A percentile compares a stretch with the other conserved stretches of the same genome.
phyloP scores from a whole-genome alignment of 257 asterid species.

The Vinca minor region DNA sequence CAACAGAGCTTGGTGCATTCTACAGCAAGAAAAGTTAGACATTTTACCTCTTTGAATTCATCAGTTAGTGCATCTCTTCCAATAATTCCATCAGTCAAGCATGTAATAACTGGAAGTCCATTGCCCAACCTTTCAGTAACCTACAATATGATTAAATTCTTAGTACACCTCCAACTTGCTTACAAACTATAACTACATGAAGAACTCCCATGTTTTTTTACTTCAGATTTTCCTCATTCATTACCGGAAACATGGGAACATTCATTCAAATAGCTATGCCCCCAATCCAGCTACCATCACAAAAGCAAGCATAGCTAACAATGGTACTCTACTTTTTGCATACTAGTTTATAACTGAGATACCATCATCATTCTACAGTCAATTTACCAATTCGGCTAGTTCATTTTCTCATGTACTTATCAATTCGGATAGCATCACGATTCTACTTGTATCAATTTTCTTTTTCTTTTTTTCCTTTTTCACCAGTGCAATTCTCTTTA shows the following conservation, averaged over 20 bases:
- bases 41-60: slow-evolving; percentile 55
- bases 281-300: neutral
- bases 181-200: neutral
- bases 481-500: neutral
- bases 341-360: neutral
- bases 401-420: too few species aligned
- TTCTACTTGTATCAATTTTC: neutral
- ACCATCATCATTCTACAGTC: neutral
- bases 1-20: neutral
- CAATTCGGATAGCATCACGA: too few species aligned
- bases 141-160: slow-evolving; percentile 33
- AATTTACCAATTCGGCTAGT: neutral
- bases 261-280: neutral
- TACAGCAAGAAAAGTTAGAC: neutral
- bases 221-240: neutral
- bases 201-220: neutral
- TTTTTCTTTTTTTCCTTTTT: neutral
- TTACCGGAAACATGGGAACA: neutral
- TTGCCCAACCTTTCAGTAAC: slow-evolving; percentile 45
- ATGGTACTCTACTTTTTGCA: neutral
- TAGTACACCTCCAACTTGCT: slow-evolving; percentile 4
- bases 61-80: slow-evolving; percentile 50
- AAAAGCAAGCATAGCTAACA: neutral
- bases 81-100: slow-evolving; percentile 49
- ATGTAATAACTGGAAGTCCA: slow-evolving; percentile 42